Base-by-base conservation (phyloP, 805 yeast genomes). In the Metschnikowia matae region DNA sequence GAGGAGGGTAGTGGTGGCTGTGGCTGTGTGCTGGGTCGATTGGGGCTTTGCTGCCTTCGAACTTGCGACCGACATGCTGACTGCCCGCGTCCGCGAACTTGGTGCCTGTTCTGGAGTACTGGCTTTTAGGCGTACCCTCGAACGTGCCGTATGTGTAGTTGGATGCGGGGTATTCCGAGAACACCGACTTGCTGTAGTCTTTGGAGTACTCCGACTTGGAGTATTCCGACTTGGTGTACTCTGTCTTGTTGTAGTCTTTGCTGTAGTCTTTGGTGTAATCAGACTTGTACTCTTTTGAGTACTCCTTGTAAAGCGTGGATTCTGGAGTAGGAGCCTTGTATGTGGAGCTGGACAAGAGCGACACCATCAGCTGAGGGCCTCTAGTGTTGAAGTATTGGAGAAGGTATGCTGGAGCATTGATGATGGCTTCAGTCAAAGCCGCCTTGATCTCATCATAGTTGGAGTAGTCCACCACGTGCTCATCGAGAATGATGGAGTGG, bases 331-430 rank as follows among this genome's bases (percentile, higher is more conserved):
- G 35, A 1, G 36, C 18, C 20, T 36, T 36, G 48, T 20, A 42
- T 37, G 26, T 42, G 34, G 49, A 38, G 38, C 39, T 20, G 40
- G 50, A 34, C 48, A 53, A 41, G 21, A 47, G 44, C 11, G 42
- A 34, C 26, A 40, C 46, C 17, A 57, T 17, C 46, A 50, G 48
- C 26, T 49, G 60, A 0, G 61, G 60, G 7, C 59, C 60, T 8
- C 46, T 42, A 18, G 52, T 40, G 36, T 42, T 40, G 34, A 58
- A 58, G 29, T 31, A 29, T n/a, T 45, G 52, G 33, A 58, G 43
- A 17, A 58, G 53, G 33, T 48, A 53, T 1, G 48, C 26, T 1
- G 61, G 57, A 1, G 59, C 57, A 23, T 41, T 47, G 34, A 38
- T 43, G 23, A 56, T 43, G 17, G 56, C 54, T 2, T 33, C 17